Evolutionary conservation across 139 green algal species (phyloP).

Genomic region (Tetradesmus lagerheimii): DNA sequence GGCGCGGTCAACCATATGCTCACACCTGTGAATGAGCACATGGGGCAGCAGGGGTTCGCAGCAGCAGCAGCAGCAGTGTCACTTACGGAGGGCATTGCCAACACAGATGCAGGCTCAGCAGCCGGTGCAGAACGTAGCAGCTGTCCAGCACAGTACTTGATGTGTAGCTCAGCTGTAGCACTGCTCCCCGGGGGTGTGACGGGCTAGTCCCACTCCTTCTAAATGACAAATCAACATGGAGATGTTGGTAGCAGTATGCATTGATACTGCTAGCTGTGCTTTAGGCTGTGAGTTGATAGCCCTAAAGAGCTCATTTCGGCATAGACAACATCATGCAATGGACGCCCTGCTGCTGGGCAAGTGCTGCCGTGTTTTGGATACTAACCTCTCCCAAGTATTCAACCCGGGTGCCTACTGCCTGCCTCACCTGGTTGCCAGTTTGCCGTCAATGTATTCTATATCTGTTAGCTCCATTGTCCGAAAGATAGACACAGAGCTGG

Average conservation of each 20-base stretch:
- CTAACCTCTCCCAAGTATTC: no score
- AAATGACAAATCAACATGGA: no score
- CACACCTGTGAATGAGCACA: slow-evolving; percentile 12
- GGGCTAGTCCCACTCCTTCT: no score
- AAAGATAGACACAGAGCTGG: slow-evolving; percentile 22
- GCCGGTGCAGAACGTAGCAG: background rate
- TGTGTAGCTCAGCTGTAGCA: no score
- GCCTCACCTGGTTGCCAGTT: slow-evolving; percentile 18
- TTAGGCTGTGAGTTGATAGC: no score
- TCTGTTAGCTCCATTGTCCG: slow-evolving; percentile 1
- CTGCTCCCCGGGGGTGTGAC: no score
- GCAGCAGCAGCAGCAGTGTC: background rate
- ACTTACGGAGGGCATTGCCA: background rate
- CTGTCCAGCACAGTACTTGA: background rate
- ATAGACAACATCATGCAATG: no score
- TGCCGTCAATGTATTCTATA: slow-evolving; percentile 5
- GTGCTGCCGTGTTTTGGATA: background rate
- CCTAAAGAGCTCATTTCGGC: no score
- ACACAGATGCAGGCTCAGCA: background rate
- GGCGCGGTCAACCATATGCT: slow-evolving; percentile 35
- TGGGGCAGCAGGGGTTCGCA: no score
- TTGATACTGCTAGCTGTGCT: no score
- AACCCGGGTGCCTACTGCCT: background rate
- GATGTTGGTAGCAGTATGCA: no score
- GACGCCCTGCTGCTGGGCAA: no score